Conservation (phyloP, 2,329 filamentous ascomycete genomes). For the Phoma sp. region DNA sequence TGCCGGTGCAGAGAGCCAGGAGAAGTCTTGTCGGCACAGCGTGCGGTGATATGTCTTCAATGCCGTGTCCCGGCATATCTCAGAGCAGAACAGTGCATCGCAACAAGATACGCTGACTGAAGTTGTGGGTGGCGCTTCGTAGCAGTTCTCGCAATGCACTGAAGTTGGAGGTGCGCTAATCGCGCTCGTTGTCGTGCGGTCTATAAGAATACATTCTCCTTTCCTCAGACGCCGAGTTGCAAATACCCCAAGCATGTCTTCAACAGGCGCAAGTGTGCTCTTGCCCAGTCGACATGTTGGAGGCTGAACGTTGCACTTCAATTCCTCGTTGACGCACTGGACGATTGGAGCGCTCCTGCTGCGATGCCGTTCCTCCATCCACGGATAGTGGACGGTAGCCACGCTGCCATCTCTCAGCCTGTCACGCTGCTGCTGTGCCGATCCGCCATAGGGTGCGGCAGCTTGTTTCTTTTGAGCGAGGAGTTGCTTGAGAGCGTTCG, state of each 20-base stretch:
- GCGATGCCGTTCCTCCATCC: conserved; percentile 15
- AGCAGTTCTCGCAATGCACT: conserved; percentile 28
- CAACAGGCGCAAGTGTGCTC: conserved; percentile 8
- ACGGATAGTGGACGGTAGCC: conserved; percentile 21
- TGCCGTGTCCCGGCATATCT: conserved; percentile 30
- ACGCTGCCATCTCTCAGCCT: conserved; percentile 22
- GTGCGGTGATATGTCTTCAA: conserved; percentile 31
- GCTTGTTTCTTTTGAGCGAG: conserved; percentile 21
- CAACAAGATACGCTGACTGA: conserved; percentile 28
- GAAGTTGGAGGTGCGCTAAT: conserved; percentile 24
- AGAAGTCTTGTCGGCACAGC: conserved; percentile 38
- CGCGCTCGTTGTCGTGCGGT: conserved; percentile 16
- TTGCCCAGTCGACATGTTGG: conserved; percentile 1
- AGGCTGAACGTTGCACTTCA: not conserved
- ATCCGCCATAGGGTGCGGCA: conserved; percentile 8
- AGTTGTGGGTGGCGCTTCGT: conserved; percentile 20
- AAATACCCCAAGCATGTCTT: conserved; percentile 19
- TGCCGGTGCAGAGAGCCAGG: conserved; percentile 25
- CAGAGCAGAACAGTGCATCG: conserved; percentile 30
- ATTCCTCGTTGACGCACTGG: conserved; percentile 4
- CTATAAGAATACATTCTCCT: conserved; percentile 24
- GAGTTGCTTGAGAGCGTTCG: conserved; percentile 7
- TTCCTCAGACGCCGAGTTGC: conserved; percentile 9
- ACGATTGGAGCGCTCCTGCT: conserved; percentile 10
- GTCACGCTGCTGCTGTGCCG: conserved; percentile 17